Evolutionary conservation across 805 yeast genomes (phyloP).

Genomic region (Cyberlindnera americana): DNA sequence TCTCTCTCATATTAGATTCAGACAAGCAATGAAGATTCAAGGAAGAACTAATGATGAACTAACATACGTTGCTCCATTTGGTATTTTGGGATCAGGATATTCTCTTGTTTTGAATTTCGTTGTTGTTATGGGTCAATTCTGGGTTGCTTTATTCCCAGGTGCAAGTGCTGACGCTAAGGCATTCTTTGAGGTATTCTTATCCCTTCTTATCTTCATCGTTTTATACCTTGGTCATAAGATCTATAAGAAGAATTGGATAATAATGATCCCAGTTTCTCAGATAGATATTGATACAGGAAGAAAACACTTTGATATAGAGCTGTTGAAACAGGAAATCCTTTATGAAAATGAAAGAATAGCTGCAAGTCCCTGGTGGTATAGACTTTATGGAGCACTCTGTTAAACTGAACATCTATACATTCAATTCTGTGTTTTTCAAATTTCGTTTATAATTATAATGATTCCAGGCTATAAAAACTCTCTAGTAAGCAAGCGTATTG

Average conservation of each 20-base stretch:
- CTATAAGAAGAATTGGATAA: slow-evolving; percentile 40
- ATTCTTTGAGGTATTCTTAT: slow-evolving; percentile 66
- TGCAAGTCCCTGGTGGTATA: slow-evolving; percentile 45
- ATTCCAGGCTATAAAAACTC: no score
- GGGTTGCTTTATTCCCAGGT: slow-evolving; percentile 77
- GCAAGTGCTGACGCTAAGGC: slow-evolving; percentile 45
- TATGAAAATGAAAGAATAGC: slow-evolving; percentile 44
- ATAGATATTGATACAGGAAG: slow-evolving; percentile 35
- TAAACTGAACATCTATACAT: slow-evolving; percentile 20
- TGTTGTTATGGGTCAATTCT: slow-evolving; percentile 73
- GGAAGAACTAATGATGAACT: slow-evolving; percentile 63
- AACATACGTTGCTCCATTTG: slow-evolving; percentile 62
- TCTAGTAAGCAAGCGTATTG: no score
- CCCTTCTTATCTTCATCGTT: slow-evolving; percentile 56
- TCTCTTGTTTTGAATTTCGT: slow-evolving; percentile 56
- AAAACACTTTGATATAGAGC: slow-evolving; percentile 52
- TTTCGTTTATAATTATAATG: no score
- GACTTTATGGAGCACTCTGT: slow-evolving; percentile 45
- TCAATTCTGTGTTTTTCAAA: no score
- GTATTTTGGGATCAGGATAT: slow-evolving; percentile 61
- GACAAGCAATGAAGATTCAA: slow-evolving; percentile 60
- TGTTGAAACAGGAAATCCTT: slow-evolving; percentile 47
- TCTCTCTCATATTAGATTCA: slow-evolving; percentile 55
- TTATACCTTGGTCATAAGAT: slow-evolving; percentile 57
- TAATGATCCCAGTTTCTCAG: slow-evolving; percentile 40